phyloP scores from a whole-genome alignment of 2,329 filamentous ascomycete species.

The Cladosporium sp. region DNA sequence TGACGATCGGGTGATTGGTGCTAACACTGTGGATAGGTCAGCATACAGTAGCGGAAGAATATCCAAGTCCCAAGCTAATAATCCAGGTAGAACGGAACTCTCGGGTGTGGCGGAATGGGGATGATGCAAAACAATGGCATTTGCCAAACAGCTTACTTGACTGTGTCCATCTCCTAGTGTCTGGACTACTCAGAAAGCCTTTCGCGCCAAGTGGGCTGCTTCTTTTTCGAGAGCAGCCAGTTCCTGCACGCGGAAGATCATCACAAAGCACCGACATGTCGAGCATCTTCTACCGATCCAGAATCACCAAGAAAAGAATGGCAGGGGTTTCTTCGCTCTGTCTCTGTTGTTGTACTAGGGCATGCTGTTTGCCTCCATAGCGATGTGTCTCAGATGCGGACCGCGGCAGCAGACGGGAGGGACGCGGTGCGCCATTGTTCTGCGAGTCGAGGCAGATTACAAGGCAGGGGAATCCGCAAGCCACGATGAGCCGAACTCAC shows the following conservation, averaged over 20 bases:
- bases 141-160: background rate
- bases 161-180: constrained; percentile 6
- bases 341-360: background rate
- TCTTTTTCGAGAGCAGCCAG: constrained; percentile 13
- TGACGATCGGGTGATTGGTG: background rate
- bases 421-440: background rate
- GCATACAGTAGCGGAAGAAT: background rate
- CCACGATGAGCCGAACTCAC: constrained; percentile 8
- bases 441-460: constrained; percentile 4
- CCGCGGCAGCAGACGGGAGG: constrained; percentile 4
- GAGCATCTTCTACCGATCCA: background rate
- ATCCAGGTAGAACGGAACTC: background rate
- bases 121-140: background rate
- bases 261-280: background rate
- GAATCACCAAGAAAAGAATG: background rate
- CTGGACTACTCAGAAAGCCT: background rate
- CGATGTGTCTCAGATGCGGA: background rate
- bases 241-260: constrained; percentile 14
- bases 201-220: constrained; percentile 12
- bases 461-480: background rate
- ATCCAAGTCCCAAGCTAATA: background rate
- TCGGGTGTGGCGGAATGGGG: background rate
- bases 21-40: background rate
- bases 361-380: background rate
- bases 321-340: background rate